A percentile compares a stretch with the other conserved stretches of the same genome.
Evolutionary conservation across 2,329 filamentous ascomycete genomes (phyloP).

Genomic region (Aspergillus phoenicis): DNA sequence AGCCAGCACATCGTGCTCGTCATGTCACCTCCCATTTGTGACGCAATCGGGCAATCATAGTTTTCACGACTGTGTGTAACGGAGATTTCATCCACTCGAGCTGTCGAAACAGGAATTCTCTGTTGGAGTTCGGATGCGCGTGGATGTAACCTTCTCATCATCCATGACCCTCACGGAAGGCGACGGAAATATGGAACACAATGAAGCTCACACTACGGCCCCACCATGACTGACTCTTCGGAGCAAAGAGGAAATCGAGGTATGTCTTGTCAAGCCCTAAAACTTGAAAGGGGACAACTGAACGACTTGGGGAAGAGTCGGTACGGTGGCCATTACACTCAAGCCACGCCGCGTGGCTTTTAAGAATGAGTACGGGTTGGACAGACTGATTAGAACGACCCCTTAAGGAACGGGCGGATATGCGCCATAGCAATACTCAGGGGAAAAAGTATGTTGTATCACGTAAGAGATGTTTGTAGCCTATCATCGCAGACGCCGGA

Average conservation of each 20-base stretch:
- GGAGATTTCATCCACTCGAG: neutral
- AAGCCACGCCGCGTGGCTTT: neutral
- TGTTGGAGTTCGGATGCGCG: neutral
- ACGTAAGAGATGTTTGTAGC: neutral
- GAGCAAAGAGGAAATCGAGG: neutral
- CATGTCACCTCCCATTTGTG: neutral
- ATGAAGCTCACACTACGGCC: neutral
- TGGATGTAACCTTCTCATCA: slow-evolving; percentile 2
- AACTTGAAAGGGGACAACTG: neutral
- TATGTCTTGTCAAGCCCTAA: neutral
- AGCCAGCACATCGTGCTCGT: neutral
- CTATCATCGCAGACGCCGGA: neutral
- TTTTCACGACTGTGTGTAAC: neutral
- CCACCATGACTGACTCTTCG: neutral
- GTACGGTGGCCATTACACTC: neutral
- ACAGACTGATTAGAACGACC: neutral
- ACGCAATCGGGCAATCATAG: slow-evolving; percentile 6
- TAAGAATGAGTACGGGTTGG: neutral
- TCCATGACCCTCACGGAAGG: neutral
- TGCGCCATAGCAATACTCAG: neutral
- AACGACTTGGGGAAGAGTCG: neutral
- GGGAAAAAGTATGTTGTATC: neutral
- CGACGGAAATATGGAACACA: neutral
- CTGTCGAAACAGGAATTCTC: neutral
- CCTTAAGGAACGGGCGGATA: neutral